phyloP scores from a whole-genome alignment of 2,329 filamentous ascomycete genomes.

The Claviceps africana region DNA sequence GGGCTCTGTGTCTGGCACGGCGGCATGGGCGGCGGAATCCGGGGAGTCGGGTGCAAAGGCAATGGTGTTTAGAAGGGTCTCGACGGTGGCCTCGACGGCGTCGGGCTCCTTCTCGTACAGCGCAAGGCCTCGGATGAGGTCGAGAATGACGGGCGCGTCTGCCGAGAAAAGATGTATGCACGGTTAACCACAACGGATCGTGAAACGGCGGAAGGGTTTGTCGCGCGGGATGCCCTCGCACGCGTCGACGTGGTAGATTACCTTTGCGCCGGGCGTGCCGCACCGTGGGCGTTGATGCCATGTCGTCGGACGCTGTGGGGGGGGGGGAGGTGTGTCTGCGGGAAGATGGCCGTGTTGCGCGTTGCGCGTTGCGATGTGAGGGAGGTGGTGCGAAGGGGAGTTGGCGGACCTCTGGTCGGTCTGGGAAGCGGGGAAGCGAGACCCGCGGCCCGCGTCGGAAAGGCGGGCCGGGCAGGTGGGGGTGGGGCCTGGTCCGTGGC shows the following conservation, averaged over 20 bases:
- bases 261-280: conserved; percentile 45
- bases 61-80: conserved; percentile 58
- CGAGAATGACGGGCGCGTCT: conserved; percentile 75
- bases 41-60: conserved; percentile 55
- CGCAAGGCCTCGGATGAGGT: conserved; percentile 72
- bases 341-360: too few relatives aligned
- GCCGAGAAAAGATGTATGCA: neutral
- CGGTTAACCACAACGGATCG: neutral
- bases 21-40: conserved; percentile 22
- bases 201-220: neutral
- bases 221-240: too few relatives aligned
- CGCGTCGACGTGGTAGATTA: conserved; percentile 17
- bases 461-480: too few relatives aligned
- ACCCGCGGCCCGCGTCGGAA: too few relatives aligned
- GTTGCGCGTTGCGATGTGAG: too few relatives aligned
- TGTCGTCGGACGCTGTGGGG: too few relatives aligned
- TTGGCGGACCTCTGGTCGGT: too few relatives aligned
- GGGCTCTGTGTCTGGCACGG: conserved; percentile 33
- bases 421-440: too few relatives aligned
- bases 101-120: conserved; percentile 70
- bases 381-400: too few relatives aligned
- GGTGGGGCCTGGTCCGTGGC: too few relatives aligned
- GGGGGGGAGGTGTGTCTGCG: too few relatives aligned
- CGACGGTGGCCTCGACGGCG: conserved; percentile 64
- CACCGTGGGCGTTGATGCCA: conserved; percentile 9